Conservation (phyloP, 345 rosid species). For the Cardiospermum halicacabum region DNA sequence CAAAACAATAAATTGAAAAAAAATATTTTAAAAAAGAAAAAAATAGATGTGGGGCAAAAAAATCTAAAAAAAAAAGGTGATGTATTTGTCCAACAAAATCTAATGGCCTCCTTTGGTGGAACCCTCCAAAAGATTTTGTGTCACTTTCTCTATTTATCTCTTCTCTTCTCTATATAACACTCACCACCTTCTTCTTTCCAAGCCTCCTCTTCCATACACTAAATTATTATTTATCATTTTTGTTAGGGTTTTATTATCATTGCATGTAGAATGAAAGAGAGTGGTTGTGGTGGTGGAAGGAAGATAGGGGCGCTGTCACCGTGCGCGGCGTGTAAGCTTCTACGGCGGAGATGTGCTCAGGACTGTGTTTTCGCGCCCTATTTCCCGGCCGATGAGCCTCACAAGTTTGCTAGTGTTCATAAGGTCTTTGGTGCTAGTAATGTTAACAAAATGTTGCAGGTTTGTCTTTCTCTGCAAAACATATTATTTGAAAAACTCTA, state of each 20-base stretch:
- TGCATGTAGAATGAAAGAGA: constrained; percentile 37
- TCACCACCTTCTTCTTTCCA: constrained; percentile 7
- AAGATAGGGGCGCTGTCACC: constrained; percentile 63
- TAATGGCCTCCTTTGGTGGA: constrained; percentile 33
- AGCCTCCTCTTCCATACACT: constrained; percentile 14
- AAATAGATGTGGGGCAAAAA: constrained; percentile 21
- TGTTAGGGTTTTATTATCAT: not conserved
- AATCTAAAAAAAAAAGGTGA: constrained; percentile 33
- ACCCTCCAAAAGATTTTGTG: constrained; percentile 41
- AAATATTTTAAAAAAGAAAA: no score
- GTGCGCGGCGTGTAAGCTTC: constrained; percentile 91
- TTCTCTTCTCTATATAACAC: constrained; percentile 35
- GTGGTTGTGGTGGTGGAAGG: constrained; percentile 21
- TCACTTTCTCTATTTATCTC: no score
- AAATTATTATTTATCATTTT: not conserved
- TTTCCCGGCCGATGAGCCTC: constrained; percentile 84
- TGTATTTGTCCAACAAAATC: constrained; percentile 51
- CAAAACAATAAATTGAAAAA: not conserved
- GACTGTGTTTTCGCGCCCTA: constrained; percentile 88
- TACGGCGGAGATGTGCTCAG: constrained; percentile 71
- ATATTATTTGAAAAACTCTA: no score
- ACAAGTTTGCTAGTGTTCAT: constrained; percentile 83
- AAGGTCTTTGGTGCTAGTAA: constrained; percentile 97
- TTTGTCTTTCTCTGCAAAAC: constrained; percentile 16
- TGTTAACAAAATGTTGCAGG: constrained; percentile 94